Base-by-base conservation (phyloP, 1,284 basidiomycete genomes). In the Malassezia psittaci region DNA sequence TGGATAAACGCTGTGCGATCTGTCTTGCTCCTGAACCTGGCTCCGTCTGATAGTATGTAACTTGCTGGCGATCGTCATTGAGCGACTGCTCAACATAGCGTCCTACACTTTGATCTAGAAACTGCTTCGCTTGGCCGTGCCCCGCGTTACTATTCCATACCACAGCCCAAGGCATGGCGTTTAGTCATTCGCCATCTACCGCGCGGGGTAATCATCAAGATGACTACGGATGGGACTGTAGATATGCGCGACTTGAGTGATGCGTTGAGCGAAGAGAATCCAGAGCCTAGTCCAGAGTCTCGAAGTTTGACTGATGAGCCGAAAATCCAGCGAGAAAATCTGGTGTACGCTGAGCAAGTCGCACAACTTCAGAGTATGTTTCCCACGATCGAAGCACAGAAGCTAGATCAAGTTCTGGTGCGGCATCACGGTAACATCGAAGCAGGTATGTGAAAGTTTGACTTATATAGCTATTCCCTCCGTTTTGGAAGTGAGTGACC, bases 141-240 rank as follows among this genome's bases (percentile, higher is more conserved):
- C 55, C 55, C 15, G 55, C 55, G 5, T 18, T 33, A 13, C 35
- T n/a, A 36, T 57, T 57, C 40, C 34, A 39, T 19, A 57, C 51
- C 10, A 57, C 48, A 32, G 36, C 37, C 29, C 51, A 38, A 19
- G n/a, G 29, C 53, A 55, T 55, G 11, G 47, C 24, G 24, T 1
- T 47, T 35, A 37, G 33, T 34, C 45, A 47, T 33, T 21, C 5
- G 4, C 24, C 24, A 29, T n/a, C 45, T 21, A 24, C 33, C 4
- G 15, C 29, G 15, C 15, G 16, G 21, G 29, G 35, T 5, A n/a
- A 19, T 10, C 15, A 29, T 12, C 13, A 36, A 16, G 34, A 47
- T 47, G 45, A 19, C 45, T 33, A 16, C 45, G 5, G 45, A 34
- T 11, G 19, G 16, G 15, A 16, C n/a, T 2, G 32, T 47, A 15